Evolutionary conservation across 2,329 filamentous ascomycete genomes (phyloP), one percentile per base, ranked within the genome.

Genomic region (Hymenoscyphus scutula): DNA sequence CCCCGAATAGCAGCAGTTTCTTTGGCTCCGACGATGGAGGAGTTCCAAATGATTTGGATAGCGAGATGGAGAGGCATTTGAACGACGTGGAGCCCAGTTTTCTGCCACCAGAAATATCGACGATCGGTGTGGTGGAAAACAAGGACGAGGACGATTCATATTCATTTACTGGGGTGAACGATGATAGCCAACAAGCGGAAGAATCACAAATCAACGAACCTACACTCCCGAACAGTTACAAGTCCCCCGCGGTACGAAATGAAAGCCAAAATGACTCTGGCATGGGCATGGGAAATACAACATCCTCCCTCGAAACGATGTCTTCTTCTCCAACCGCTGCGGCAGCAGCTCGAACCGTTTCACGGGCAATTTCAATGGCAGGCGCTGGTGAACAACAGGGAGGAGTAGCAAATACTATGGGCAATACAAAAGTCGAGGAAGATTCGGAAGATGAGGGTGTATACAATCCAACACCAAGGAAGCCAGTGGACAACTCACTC

Each of bases 11-110:
- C 30, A 71, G 71, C 57, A 74, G 73, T 60, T 37, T 69, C 19
- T 55, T 73, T 8, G 73, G 70, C 59, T 64, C 62, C 54, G 61
- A 68, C 8, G 71, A 67, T 60, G 68, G 72, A 25, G 64, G 70
- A 65, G 68, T 53, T 32, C 63, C 67, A 37, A 61, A 60, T 34
- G 70, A 66, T 58, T 70, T 72, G 58, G 65, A 60, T 27, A 58
- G 67, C 53, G 48, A 67, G 41, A 72, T 76, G 71, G 68, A 71
- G 38, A 70, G 67, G 37, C 84, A 88, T 70, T 74, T 89, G 23
- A 80, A 83, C 68, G 86, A 89, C 69, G 80, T 88, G 65, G 86
- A 89, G 71, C 88, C 86, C 37, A 89, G 86, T 75, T 89, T 89
- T 70, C 72, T 86, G 60, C 82, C 83, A 1, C 79, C 81, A 5